Conservation (phyloP, 1,284 basidiomycete genomes). For the Takashimella koratensis region DNA sequence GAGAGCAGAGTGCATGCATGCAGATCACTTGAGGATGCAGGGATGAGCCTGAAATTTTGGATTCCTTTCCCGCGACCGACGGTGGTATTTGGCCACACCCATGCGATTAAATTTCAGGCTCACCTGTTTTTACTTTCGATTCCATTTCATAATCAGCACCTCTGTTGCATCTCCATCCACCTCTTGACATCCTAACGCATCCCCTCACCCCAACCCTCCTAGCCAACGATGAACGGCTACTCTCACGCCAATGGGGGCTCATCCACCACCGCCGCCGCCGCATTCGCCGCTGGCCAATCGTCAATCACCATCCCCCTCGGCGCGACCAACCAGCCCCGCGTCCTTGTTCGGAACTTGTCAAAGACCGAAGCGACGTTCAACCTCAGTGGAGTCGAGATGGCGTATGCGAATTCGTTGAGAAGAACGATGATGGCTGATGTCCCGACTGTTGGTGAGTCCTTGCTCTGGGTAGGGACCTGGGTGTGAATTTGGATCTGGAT, state of each 20-base stretch:
- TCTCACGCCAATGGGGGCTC: background rate
- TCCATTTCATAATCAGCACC: background rate
- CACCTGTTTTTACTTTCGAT: background rate
- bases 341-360: conserved; percentile 54
- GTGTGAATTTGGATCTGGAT: too few relatives aligned
- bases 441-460: conserved; percentile 77
- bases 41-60: too few relatives aligned
- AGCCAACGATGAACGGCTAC: conserved; percentile 2
- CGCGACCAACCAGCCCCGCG: conserved; percentile 38
- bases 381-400: conserved; percentile 86
- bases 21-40: too few relatives aligned
- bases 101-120: background rate
- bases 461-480: too few relatives aligned
- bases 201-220: background rate
- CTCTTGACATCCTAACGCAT: background rate
- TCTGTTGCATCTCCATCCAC: background rate
- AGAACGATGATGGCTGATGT: conserved; percentile 93
- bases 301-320: conserved; percentile 26
- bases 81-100: too few relatives aligned
- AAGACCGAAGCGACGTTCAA: conserved; percentile 81
- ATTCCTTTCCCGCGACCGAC: too few relatives aligned
- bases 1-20: too few relatives aligned
- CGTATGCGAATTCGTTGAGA: conserved; percentile 85
- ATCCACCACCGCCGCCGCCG: background rate
- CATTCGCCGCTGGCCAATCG: background rate